Evolutionary conservation across 768 basidiomycete genomes (phyloP).

Genomic region (Boletus sp.): DNA sequence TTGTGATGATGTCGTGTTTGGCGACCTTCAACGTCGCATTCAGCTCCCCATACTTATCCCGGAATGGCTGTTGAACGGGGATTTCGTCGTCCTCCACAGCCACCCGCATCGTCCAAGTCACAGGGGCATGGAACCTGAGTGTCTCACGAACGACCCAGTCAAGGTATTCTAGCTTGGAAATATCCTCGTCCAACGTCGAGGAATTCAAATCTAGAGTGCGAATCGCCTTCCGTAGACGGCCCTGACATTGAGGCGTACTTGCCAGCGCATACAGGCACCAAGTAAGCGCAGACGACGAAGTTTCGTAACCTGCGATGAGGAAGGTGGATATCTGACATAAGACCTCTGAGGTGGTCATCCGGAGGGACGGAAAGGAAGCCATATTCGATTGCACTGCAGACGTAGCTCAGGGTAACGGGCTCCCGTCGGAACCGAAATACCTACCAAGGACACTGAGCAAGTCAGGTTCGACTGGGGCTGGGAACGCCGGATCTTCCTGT

Average conservation of each 20-base stretch:
- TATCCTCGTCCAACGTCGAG: conserved; percentile 21
- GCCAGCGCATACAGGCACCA: conserved; percentile 64
- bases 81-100: conserved; percentile 48
- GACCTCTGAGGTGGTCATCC: conserved; percentile 57
- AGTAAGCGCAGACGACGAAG: conserved; percentile 53
- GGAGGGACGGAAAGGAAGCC: conserved; percentile 39
- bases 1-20: conserved; percentile 54
- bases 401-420: background rate
- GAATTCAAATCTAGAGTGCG: conserved; percentile 25
- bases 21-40: conserved; percentile 38
- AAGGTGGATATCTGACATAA: conserved; percentile 65
- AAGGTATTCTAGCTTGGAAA: conserved; percentile 50
- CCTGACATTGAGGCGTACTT: conserved; percentile 45
- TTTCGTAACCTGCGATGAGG: conserved; percentile 65
- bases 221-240: conserved; percentile 46
- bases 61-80: conserved; percentile 42
- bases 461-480: conserved; percentile 30
- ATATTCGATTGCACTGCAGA: conserved; percentile 59
- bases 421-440: conserved; percentile 21
- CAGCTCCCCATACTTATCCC: conserved; percentile 32
- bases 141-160: conserved; percentile 62
- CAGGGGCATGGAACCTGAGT: conserved; percentile 53
- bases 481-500: conserved; percentile 4
- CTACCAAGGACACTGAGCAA: conserved; percentile 55
- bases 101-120: conserved; percentile 60